phyloP scores from a whole-genome alignment of 352 stramenopile species.

The Elongisporangium undulatum region DNA sequence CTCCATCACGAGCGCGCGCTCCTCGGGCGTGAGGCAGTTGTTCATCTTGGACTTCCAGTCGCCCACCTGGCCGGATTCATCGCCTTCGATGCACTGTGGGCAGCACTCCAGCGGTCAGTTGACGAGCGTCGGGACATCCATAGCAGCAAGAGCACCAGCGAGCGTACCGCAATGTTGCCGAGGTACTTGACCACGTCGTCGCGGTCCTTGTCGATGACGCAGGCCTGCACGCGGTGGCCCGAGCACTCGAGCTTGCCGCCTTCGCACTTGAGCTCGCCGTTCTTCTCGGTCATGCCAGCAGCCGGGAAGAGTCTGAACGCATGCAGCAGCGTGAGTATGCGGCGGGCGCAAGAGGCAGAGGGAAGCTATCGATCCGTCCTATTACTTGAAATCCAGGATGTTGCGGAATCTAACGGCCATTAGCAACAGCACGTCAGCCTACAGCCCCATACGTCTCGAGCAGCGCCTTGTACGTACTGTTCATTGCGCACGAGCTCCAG shows the following conservation, averaged over 20 bases:
- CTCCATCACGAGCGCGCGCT: slow-evolving; percentile 43
- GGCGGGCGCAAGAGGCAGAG: not conserved
- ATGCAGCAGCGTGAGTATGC: not conserved
- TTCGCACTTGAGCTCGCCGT: slow-evolving; percentile 58
- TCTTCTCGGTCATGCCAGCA: slow-evolving; percentile 62
- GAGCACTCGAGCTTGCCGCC: slow-evolving; percentile 64
- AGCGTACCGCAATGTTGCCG: slow-evolving; percentile 58
- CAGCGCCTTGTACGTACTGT: slow-evolving; percentile 22
- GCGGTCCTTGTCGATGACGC: slow-evolving; percentile 70
- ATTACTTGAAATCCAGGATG: slow-evolving; percentile 74
- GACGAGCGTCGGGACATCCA: not conserved
- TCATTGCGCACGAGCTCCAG: slow-evolving; percentile 64
- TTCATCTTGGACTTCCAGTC: slow-evolving; percentile 71
- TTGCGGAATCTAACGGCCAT: slow-evolving; percentile 51
- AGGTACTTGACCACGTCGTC: slow-evolving; percentile 75
- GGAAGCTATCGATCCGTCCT: not conserved
- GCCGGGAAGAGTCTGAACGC: slow-evolving; percentile 54
- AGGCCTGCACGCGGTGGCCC: slow-evolving; percentile 66
- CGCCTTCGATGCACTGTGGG: slow-evolving; percentile 63
- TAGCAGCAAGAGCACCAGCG: not conserved
- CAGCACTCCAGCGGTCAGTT: not conserved
- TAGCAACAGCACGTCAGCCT: not conserved
- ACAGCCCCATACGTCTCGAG: not conserved
- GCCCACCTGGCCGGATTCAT: slow-evolving; percentile 59
- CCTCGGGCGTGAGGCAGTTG: slow-evolving; percentile 64